Percentiles rank a stretch among this genome's conserved stretches.
phyloP scores from a whole-genome alignment of 495 filamentous ascomycete genomes.

The Rhypophila decipiens region DNA sequence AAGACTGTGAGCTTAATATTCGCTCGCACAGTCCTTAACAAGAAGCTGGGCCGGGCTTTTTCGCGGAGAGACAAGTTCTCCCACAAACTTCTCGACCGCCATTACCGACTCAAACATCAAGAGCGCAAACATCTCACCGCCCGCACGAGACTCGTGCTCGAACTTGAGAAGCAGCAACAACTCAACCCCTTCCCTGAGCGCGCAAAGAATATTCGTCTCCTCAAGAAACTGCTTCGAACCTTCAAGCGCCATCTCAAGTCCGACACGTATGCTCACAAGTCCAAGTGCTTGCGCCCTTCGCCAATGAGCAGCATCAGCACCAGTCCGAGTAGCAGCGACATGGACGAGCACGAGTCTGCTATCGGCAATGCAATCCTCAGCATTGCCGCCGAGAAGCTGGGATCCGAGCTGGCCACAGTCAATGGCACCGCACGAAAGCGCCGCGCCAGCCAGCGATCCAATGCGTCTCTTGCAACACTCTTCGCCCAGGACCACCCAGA shows the following conservation, averaged over 20 bases:
- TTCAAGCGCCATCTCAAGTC: not conserved
- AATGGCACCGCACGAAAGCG: not conserved
- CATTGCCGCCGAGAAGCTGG: not conserved
- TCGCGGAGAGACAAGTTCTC: too few species aligned
- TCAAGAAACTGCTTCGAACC: not conserved
- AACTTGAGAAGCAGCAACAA: conserved; percentile 2
- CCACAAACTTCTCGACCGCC: too few species aligned
- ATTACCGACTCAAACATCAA: too few species aligned
- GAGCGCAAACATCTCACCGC: not conserved
- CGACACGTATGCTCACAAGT: not conserved
- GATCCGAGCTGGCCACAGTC: not conserved
- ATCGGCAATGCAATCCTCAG: not conserved
- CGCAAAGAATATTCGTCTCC: not conserved
- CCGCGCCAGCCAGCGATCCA: not conserved
- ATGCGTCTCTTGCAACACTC: too few species aligned
- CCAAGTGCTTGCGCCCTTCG: too few species aligned
- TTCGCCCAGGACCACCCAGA: not conserved
- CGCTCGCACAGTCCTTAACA: too few species aligned
- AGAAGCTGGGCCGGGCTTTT: too few species aligned
- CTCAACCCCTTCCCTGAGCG: not conserved
- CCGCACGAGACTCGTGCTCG: conserved; percentile 2
- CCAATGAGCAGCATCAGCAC: not conserved
- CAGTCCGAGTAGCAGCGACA: conserved; percentile 5
- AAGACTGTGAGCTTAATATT: too few species aligned
- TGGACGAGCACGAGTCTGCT: not conserved